Conservation (phyloP, 352 stramenopile species). For the Globisporangium echinulatum region DNA sequence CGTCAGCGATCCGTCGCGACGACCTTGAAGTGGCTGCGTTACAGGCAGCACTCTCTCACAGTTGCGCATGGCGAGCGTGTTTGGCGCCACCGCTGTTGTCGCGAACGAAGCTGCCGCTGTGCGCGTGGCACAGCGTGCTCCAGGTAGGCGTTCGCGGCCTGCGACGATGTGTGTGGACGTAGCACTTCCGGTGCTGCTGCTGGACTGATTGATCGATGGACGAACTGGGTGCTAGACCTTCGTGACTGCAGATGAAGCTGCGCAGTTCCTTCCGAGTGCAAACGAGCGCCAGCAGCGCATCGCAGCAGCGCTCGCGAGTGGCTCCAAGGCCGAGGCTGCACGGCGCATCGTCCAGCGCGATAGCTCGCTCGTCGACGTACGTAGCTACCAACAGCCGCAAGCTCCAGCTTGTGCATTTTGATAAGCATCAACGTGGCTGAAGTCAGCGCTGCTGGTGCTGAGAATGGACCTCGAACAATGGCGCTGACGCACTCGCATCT, state of each 20-base stretch:
- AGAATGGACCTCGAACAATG: too few relatives aligned
- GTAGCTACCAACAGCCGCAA: neutral
- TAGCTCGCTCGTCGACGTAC: slow-evolving; percentile 32
- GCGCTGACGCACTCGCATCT: too few relatives aligned
- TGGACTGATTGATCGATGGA: neutral
- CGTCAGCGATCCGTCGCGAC: too few relatives aligned
- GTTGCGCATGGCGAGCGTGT: slow-evolving; percentile 34
- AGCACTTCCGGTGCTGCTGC: neutral
- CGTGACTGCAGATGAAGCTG: slow-evolving; percentile 17
- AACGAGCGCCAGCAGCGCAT: slow-evolving; percentile 9
- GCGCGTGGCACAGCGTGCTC: slow-evolving; percentile 24
- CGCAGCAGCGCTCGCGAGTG: slow-evolving; percentile 3
- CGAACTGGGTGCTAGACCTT: slow-evolving; percentile 1
- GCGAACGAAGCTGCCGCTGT: slow-evolving; percentile 7
- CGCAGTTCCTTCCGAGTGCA: slow-evolving; percentile 22
- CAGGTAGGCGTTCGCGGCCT: slow-evolving; percentile 13
- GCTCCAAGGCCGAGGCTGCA: slow-evolving; percentile 11
- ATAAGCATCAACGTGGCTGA: too few relatives aligned
- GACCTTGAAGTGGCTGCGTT: too few relatives aligned
- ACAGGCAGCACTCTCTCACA: slow-evolving; percentile 5
- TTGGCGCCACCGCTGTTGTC: slow-evolving; percentile 3
- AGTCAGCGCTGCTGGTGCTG: too few relatives aligned
- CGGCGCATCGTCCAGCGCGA: slow-evolving; percentile 19
- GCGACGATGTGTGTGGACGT: neutral
- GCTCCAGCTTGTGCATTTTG: too few relatives aligned